Percentiles rank a stretch among this genome's conserved stretches.
Evolutionary conservation across 192 early-diverging fungal species (phyloP).

Genomic region (Podila clonocystis): DNA sequence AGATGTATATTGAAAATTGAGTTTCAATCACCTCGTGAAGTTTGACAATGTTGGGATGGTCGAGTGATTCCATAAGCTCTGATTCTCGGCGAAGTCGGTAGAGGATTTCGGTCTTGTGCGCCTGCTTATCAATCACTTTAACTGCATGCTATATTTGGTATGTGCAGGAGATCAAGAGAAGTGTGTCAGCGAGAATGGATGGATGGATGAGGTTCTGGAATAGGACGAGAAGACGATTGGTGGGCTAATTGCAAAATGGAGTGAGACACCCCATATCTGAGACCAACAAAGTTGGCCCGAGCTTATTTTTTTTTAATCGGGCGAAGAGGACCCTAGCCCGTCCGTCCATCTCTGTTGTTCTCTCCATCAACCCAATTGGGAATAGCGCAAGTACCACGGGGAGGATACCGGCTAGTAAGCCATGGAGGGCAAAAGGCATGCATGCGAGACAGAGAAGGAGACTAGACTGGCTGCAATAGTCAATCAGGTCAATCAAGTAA

Average conservation of each 20-base stretch:
- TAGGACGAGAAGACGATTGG: background rate
- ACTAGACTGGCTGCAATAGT: no score
- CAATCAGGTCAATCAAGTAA: background rate
- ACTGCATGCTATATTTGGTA: slow-evolving; percentile 34
- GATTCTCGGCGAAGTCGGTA: slow-evolving; percentile 84
- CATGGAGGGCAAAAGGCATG: background rate
- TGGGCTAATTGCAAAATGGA: background rate
- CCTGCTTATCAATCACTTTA: slow-evolving; percentile 64
- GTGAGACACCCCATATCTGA: slow-evolving; percentile 3
- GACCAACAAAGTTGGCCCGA: slow-evolving; percentile 18
- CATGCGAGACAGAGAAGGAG: background rate
- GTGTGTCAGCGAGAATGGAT: background rate
- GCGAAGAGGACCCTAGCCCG: background rate
- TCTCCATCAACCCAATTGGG: background rate
- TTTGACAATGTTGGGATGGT: slow-evolving; percentile 92
- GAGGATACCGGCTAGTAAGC: background rate
- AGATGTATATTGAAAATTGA: slow-evolving; percentile 80
- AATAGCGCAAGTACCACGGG: background rate
- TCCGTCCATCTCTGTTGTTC: background rate
- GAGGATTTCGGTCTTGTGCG: slow-evolving; percentile 61
- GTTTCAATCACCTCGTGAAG: slow-evolving; percentile 87
- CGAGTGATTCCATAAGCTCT: slow-evolving; percentile 82
- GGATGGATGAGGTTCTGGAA: no score
- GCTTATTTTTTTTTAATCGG: background rate
- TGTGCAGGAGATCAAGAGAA: background rate